A percentile compares a stretch with the other conserved stretches of the same genome.
These are phyloP conservation scores for Cordyceps farinosa DNA, from an alignment of 2,329 filamentous ascomycete species.

Conservation along the genomic window DNA sequence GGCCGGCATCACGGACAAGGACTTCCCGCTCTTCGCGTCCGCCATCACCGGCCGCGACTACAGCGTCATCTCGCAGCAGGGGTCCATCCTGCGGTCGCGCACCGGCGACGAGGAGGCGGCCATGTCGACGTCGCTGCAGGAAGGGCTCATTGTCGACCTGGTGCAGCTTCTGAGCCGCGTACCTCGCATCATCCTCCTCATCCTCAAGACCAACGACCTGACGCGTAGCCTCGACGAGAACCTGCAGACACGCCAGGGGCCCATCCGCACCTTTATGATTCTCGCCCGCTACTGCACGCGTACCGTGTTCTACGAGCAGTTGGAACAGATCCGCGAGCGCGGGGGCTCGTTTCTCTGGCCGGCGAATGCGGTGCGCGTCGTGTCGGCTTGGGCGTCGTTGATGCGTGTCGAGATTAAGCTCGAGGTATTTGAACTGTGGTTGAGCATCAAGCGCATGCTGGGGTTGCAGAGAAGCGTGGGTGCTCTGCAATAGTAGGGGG, in stretches of 20 bases:
- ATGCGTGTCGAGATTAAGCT: conserved; percentile 61
- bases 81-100: conserved; percentile 55
- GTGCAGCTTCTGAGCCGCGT: conserved; percentile 86
- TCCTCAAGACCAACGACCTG: conserved; percentile 96
- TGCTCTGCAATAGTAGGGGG: not conserved
- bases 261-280: conserved; percentile 64
- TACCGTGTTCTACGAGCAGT: conserved; percentile 62
- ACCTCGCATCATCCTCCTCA: conserved; percentile 86
- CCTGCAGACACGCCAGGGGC: conserved; percentile 68
- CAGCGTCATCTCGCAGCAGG: conserved; percentile 63
- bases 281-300: conserved; percentile 64
- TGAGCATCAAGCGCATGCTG: conserved; percentile 49
- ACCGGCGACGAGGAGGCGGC: conserved; percentile 75
- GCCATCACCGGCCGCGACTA: conserved; percentile 96
- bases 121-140: conserved; percentile 80
- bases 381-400: conserved; percentile 56
- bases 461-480: conserved; percentile 30
- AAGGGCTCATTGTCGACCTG: conserved; percentile 83
- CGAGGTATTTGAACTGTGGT: conserved; percentile 60
- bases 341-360: conserved; percentile 57
- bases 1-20: conserved; percentile 80
- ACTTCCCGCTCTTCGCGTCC: conserved; percentile 92
- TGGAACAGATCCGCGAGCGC: conserved; percentile 50
- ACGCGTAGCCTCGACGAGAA: conserved; percentile 92
- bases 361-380: conserved; percentile 49